Evolutionary conservation across 805 yeast genomes (phyloP).

Genomic region (Barnettozyma pratensis): DNA sequence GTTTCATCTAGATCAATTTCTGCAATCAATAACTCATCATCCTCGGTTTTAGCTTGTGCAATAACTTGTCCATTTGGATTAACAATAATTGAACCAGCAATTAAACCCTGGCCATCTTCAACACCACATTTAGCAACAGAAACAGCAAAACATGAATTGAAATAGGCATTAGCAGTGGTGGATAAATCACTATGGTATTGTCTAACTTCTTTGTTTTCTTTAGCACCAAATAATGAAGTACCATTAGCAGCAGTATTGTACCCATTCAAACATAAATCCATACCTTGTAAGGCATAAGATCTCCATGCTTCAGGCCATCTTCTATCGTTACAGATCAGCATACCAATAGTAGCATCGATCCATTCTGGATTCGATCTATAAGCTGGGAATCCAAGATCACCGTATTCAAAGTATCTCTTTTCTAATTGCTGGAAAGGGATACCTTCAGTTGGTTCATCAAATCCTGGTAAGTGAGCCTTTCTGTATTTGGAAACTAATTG

Average conservation of each 20-base stretch:
- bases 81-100: conserved; percentile 33
- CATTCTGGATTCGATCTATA: conserved; percentile 29
- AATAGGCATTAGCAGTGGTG: conserved; percentile 31
- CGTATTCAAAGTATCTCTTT: conserved; percentile 33
- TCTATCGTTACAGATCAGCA: conserved; percentile 36
- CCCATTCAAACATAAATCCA: conserved; percentile 34
- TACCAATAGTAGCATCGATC: conserved; percentile 33
- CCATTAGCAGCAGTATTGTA: conserved; percentile 34
- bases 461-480: conserved; percentile 35
- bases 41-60: conserved; percentile 31
- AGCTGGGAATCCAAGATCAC: conserved; percentile 34
- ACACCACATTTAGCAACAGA: conserved; percentile 33
- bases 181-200: conserved; percentile 30
- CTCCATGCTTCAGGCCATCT: conserved; percentile 41
- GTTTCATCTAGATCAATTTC: conserved; percentile 33
- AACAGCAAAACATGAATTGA: conserved; percentile 31
- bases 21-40: conserved; percentile 28
- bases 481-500: conserved; percentile 29
- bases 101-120: conserved; percentile 33
- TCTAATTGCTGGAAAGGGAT: conserved; percentile 33
- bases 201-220: conserved; percentile 28
- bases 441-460: conserved; percentile 2
- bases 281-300: conserved; percentile 33
- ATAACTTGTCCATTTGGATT: conserved; percentile 32
- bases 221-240: conserved; percentile 28